Base-by-base conservation (phyloP, 306 rosid genomes). In the Herpetospermum pedunculosum region DNA sequence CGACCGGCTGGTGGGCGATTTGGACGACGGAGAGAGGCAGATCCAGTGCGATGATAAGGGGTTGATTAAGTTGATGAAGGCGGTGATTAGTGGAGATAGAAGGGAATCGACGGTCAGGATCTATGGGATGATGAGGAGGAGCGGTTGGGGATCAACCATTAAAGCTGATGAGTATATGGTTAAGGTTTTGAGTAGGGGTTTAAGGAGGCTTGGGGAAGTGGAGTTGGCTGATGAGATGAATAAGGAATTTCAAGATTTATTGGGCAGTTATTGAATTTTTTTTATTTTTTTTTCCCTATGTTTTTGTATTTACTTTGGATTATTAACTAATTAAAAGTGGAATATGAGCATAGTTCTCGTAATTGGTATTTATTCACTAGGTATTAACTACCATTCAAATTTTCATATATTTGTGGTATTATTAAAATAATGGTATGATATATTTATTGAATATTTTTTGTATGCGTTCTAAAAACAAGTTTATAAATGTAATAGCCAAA, bases 81-180 rank as follows among this genome's bases (percentile, higher is more conserved):
- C 92, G 29, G 87, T 91, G 37, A 34, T 91, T 75, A 84, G 44
- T 5, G 88, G 97, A 0, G 80, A 54, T 48, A 80, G 92, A 44
- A 88, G 83, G 76, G 97, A 89, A 70, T 85, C 96, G 7, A 85
- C 90, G 81, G 89, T 91, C 28, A 89, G 83, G 92, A 87, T 91
- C 65, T 94, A 89, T 19, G 79, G 58, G 73, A 21, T 94, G 84
- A 74, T 94, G 90, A 94, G 82, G 78, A 81, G 54, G 34, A 77
- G 81, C 55, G 97, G 89, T n/a, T 87, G 85, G 88, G 87, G 96
- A 2, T 71, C 74, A 4, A 57, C 12, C 12, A 63, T 80, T 55
- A 73, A 73, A 70, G 83, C 82, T 2, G 96, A 93, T 60, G 91
- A 93, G 67, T 85, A 87, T 53, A 79, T 82, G 78, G 92, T 80